Base-by-base conservation (phyloP, 2,329 filamentous ascomycete species). In the Colletotrichum spaethianum region DNA sequence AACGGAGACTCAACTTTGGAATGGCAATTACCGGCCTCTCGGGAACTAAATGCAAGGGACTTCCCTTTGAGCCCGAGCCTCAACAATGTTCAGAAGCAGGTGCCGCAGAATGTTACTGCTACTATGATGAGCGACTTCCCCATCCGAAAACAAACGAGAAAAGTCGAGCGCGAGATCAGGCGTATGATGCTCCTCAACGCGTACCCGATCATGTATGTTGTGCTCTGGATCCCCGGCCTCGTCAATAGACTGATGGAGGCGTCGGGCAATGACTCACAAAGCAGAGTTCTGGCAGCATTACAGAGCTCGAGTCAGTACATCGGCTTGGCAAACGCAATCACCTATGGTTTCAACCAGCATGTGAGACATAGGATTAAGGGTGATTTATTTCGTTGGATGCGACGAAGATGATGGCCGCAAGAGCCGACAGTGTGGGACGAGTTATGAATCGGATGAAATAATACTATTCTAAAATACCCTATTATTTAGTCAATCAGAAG, bases 171-270 rank as follows among this genome's bases (percentile, higher is more conserved):
- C 53, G 75, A 78, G 67, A 75, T 81, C 36, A 77, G 77, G 57
- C 78, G 78, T 59, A 79, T 83, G 72, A 76, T 83, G 26, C 73
- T 82, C 9, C 75, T 83, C 61, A 82, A 82, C 64, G 81, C 79
- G 1, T 83, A 83, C 60, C 81, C 82, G 0, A 78, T 82, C 55
- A 77, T 77, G 46, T 83, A 82, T 74, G 78, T 83, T 53, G 57
- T 82, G 6, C 77, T 83, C n/a, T 83, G 79, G 81, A 77, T 83
- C 8, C 82, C 82, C 0, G 82, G 82, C 7, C 78, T 83, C 64
- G 69, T 75, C 44, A 83, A 82, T 75, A 77, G 80, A 36, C 62
- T 80, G 50, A 76, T 75, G 50, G 80, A 81, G 73, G 77, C 74
- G 33, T 75, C 77, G 2, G 80, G 75, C 18, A 60, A 74, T 8